phyloP scores from a whole-genome alignment of 2,329 filamentous ascomycete species.

The Calonectria honghensis region DNA sequence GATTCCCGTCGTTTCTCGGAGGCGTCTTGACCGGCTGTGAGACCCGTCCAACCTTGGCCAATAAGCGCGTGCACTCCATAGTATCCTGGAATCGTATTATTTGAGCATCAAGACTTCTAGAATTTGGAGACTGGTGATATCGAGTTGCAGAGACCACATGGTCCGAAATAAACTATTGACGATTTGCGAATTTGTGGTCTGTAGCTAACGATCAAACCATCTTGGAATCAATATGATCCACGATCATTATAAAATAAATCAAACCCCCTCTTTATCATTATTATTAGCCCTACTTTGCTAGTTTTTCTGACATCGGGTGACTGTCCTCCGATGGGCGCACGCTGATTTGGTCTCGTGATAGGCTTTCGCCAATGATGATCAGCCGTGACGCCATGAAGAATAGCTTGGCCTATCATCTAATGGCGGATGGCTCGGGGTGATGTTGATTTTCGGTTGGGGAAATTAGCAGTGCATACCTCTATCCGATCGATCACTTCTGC shows the following conservation, averaged over 20 bases:
- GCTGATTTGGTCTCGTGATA: neutral
- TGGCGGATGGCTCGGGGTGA: neutral
- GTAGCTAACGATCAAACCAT: neutral
- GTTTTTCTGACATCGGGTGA: neutral
- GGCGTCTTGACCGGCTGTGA: too few species aligned
- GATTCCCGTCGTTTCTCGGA: neutral
- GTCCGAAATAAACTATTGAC: neutral
- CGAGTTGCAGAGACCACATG: neutral
- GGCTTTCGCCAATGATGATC: neutral
- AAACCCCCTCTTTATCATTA: neutral
- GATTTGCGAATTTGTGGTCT: neutral
- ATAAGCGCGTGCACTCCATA: neutral
- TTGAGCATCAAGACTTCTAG: neutral
- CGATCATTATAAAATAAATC: neutral
- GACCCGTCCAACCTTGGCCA: neutral
- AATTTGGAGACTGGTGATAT: neutral
- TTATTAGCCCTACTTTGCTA: neutral
- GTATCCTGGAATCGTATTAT: neutral
- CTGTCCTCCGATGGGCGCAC: slow-evolving; percentile 7
- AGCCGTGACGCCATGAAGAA: neutral
- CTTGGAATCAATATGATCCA: neutral
- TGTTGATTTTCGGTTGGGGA: neutral
- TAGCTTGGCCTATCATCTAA: neutral
- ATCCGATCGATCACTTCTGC: neutral
- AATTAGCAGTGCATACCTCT: neutral